These are phyloP conservation scores for Pyrenochaeta sp. DNA, from an alignment of 2,329 filamentous ascomycete species.

Conservation along the genomic window DNA sequence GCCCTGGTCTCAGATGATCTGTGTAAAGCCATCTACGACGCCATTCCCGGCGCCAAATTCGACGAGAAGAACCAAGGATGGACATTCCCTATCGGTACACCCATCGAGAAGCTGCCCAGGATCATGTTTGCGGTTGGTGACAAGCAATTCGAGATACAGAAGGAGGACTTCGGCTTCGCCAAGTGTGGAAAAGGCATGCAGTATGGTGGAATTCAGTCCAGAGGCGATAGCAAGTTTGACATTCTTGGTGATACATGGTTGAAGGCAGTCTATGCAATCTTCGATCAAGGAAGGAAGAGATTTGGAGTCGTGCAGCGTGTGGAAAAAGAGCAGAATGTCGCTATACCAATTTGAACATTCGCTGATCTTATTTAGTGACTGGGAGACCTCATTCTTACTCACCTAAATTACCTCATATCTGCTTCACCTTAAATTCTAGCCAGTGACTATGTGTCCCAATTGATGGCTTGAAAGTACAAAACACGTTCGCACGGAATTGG, in stretches of 20 bases:
- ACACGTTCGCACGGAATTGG: too few relatives aligned
- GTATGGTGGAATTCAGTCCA: conserved; percentile 32
- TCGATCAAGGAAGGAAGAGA: conserved; percentile 68
- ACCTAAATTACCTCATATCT: too few relatives aligned
- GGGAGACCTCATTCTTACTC: too few relatives aligned
- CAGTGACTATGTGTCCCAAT: too few relatives aligned
- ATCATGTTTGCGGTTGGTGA: conserved; percentile 33
- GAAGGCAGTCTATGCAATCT: conserved; percentile 64
- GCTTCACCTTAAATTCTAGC: too few relatives aligned
- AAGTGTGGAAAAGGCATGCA: conserved; percentile 62
- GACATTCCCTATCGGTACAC: conserved; percentile 56
- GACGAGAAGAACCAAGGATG: conserved; percentile 61
- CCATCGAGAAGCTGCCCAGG: conserved; percentile 18
- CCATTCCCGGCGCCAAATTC: conserved; percentile 62
- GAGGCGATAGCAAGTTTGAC: conserved; percentile 58
- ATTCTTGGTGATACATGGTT: conserved; percentile 69
- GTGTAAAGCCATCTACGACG: conserved; percentile 66
- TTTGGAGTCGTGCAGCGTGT: conserved; percentile 67
- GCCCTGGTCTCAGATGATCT: conserved; percentile 65
- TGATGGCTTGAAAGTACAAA: too few relatives aligned
- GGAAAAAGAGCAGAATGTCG: conserved; percentile 34
- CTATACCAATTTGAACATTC: too few relatives aligned
- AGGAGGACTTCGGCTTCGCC: conserved; percentile 65
- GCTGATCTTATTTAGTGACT: too few relatives aligned
- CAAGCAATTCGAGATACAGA: conserved; percentile 25